Base-by-base conservation (phyloP, 2,329 filamentous ascomycete species). In the Hyphodiscus sp. region DNA sequence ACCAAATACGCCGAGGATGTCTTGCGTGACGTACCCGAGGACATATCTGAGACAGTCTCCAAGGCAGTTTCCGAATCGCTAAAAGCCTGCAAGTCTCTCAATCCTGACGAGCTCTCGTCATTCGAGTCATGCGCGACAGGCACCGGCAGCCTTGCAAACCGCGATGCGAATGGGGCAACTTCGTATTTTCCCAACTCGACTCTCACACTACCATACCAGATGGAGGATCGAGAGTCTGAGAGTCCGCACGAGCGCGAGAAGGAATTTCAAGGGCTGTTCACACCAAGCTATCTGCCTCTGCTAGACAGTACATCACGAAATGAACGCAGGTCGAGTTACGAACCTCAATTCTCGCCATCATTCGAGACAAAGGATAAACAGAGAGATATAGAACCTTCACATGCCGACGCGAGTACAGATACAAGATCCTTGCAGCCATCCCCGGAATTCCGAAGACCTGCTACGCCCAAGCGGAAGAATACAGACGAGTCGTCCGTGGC, bases 221-320 rank as follows among this genome's bases (percentile, higher is more conserved):
- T 20, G 10, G 26, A 38, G 48, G 26, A 54, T 16, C 29, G 45
- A 10, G 66, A 68, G 43, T 68, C 71, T 10, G 67, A 69, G 18
- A 56, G 65, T 58, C 70, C 75, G 49, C 77, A 77, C 69, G 77
- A 79, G 54, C 76, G 79, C 55, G 80, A 85, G 60, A 70, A 72
- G 63, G 81, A 84, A 60, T 78, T 86, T 58, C 76, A 77, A 58
- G 82, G 82, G 56, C 69, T 86, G 55, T 85, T 86, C 64, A 84
- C 78, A 38, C 82, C 82, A 26, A 77, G 71, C 57, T 86, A 80
- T 63, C 74, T 86, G 52, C 81, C 82, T 45, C 71, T 86, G 52
- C 75, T 86, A 51, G 82, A 83, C 59, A 73, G 59, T 23, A 59
- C 56, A 4, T 58, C 51, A 53, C 57, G 59, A 44, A 55, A 60